A percentile compares a stretch with the other conserved stretches of the same genome.
Conservation (phyloP, 257 asterid species). For the Thymus mandschuricus region DNA sequence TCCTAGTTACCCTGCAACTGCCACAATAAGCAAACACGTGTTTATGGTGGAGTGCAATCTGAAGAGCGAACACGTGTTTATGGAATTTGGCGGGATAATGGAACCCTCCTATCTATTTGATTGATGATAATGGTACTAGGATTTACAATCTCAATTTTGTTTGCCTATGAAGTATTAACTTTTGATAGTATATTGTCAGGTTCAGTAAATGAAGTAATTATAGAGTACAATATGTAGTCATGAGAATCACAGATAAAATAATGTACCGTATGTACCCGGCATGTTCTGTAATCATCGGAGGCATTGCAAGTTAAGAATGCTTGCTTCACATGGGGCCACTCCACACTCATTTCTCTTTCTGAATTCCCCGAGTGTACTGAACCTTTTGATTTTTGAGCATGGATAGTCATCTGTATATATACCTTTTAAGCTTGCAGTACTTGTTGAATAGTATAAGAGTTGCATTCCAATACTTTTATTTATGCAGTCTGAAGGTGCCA, state of each 20-base stretch:
- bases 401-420: constrained; percentile 5
- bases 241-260: constrained; percentile 2
- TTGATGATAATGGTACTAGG: constrained; percentile 1
- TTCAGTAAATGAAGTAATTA: background rate
- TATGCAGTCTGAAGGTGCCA: constrained; percentile 46
- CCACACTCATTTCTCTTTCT: constrained; percentile 9
- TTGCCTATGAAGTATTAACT: background rate
- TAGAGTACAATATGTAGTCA: background rate
- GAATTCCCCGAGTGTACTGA: background rate
- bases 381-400: constrained; percentile 15
- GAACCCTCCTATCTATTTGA: background rate
- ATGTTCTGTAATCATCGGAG: background rate
- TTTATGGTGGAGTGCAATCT: background rate
- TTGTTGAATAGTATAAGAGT: constrained; percentile 14
- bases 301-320: background rate
- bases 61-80: constrained; percentile 1
- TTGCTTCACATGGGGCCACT: background rate
- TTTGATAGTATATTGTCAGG: background rate
- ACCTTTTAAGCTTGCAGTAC: background rate
- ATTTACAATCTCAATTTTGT: background rate
- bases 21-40: constrained; percentile 2
- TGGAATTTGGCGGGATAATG: constrained; percentile 1
- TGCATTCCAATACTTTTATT: constrained; percentile 31
- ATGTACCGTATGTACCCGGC: background rate
- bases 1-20: background rate